Evolutionary conservation across 1,139 yeast genomes (phyloP).

Genomic region (Scheffersomyces cryptocercus): DNA sequence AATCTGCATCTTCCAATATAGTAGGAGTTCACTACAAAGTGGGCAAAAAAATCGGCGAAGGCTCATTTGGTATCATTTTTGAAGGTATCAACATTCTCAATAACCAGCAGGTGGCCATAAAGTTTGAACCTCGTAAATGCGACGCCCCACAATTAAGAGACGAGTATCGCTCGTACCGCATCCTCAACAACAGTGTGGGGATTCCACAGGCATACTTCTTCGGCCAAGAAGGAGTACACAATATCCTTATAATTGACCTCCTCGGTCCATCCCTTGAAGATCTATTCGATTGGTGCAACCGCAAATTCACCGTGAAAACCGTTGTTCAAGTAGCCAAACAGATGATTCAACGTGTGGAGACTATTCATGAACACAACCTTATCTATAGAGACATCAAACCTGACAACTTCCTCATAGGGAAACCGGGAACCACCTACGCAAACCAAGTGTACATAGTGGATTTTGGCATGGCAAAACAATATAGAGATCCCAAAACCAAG

Average conservation of each 20-base stretch:
- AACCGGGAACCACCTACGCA: slow-evolving; percentile 63
- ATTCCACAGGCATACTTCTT: slow-evolving; percentile 76
- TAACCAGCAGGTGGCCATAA: slow-evolving; percentile 76
- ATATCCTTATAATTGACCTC: slow-evolving; percentile 69
- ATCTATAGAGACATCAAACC: slow-evolving; percentile 80
- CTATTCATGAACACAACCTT: slow-evolving; percentile 66
- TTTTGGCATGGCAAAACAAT: slow-evolving; percentile 70
- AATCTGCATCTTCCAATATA: slow-evolving; percentile 48
- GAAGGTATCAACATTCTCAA: slow-evolving; percentile 78
- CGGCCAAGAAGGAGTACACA: slow-evolving; percentile 81
- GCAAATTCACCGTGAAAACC: slow-evolving; percentile 66
- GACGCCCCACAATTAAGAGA: slow-evolving; percentile 82
- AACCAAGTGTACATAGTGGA: slow-evolving; percentile 53
- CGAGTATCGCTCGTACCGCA: slow-evolving; percentile 73
- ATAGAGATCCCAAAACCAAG: slow-evolving; percentile 60
- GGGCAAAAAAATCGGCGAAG: slow-evolving; percentile 84
- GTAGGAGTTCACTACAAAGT: slow-evolving; percentile 80
- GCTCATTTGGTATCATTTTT: slow-evolving; percentile 80
- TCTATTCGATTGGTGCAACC: slow-evolving; percentile 79
- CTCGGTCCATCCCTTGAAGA: slow-evolving; percentile 80
- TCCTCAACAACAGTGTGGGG: slow-evolving; percentile 60
- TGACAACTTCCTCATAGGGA: slow-evolving; percentile 71
- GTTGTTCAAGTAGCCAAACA: slow-evolving; percentile 75
- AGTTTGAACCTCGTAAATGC: slow-evolving; percentile 76
- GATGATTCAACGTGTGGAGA: slow-evolving; percentile 68